A percentile compares a stretch with the other conserved stretches of the same genome.
Conservation (phyloP, 345 rosid genomes). For the Hypericum androsaemum region DNA sequence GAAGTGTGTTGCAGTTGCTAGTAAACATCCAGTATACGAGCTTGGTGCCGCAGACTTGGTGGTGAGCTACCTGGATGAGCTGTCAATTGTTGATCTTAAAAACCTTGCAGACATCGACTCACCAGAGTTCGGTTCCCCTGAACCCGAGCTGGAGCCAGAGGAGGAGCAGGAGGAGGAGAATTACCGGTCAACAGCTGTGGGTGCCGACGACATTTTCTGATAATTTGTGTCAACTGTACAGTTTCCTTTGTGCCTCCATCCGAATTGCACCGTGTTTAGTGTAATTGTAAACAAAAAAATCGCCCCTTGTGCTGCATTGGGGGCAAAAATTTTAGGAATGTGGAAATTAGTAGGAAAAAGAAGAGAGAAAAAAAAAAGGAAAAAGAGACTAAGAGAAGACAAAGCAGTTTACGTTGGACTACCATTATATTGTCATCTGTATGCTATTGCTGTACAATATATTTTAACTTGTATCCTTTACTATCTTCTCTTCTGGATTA, state of each 20-base stretch:
- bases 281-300: too few species aligned
- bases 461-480: too few species aligned
- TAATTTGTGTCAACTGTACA: constrained; percentile 46
- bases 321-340: too few species aligned
- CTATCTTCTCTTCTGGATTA: too few species aligned
- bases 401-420: too few species aligned
- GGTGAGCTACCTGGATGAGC: constrained; percentile 69
- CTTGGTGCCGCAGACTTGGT: constrained; percentile 92
- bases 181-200: constrained; percentile 27
- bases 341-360: too few species aligned
- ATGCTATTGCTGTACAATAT: too few species aligned
- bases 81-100: constrained; percentile 84
- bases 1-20: constrained; percentile 97
- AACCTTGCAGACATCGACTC: constrained; percentile 74
- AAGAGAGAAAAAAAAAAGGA: too few species aligned
- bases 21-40: constrained; percentile 84
- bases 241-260: constrained; percentile 20
- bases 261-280: too few species aligned
- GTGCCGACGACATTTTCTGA: constrained; percentile 70
- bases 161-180: constrained; percentile 43
- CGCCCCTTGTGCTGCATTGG: too few species aligned
- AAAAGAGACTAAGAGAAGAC: too few species aligned
- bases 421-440: too few species aligned
- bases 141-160: constrained; percentile 63
- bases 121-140: constrained; percentile 46